A percentile compares a stretch with the other conserved stretches of the same genome.
Conservation (phyloP, 345 rosid species). For the Microthlaspi erraticum region DNA sequence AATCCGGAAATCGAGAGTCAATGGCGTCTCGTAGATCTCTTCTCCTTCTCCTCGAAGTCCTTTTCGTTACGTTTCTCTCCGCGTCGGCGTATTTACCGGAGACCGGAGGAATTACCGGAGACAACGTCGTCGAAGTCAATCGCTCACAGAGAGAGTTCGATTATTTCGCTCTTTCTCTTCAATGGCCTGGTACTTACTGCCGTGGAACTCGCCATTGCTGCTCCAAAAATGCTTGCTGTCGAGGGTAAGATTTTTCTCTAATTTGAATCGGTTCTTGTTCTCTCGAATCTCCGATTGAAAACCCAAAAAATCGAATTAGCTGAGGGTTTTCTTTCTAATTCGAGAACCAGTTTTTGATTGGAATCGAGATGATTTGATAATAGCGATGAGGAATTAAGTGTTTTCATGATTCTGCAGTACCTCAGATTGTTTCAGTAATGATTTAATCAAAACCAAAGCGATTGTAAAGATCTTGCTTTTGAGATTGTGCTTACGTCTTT, state of each 20-base stretch:
- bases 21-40: slow-evolving; percentile 40
- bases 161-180: slow-evolving; percentile 79
- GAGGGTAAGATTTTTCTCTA: slow-evolving; percentile 54
- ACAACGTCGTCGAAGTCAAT: slow-evolving; percentile 31
- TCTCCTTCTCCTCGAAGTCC: slow-evolving; percentile 32
- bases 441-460: neutral
- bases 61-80: slow-evolving; percentile 16
- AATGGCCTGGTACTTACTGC: slow-evolving; percentile 91
- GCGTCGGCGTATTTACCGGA: slow-evolving; percentile 10
- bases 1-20: slow-evolving; percentile 1
- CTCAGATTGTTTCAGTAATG: neutral
- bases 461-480: neutral
- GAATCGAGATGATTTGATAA: no score
- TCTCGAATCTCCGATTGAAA: neutral
- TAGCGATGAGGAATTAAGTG: no score
- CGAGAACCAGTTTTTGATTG: no score
- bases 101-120: slow-evolving; percentile 18
- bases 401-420: neutral
- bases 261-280: neutral
- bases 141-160: slow-evolving; percentile 77
- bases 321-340: no score
- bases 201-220: slow-evolving; percentile 79
- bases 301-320: neutral
- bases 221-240: slow-evolving; percentile 84
- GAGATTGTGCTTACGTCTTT: slow-evolving; percentile 16